Conservation (phyloP, 257 asterid species). For the Cynanchum wilfordii region DNA sequence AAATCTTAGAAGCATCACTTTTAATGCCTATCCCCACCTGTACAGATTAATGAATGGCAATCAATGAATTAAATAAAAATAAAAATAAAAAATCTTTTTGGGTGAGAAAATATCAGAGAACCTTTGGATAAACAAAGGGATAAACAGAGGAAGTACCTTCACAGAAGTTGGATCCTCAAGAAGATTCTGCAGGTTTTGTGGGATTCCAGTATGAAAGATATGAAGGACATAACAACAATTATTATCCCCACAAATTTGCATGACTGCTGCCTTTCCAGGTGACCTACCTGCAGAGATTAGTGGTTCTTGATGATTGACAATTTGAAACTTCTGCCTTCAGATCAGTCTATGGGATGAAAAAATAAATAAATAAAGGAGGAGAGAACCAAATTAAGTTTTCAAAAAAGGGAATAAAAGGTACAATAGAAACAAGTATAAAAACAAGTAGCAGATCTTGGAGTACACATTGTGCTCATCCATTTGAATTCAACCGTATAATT, state of each 20-base stretch:
- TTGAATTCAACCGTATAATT: background rate
- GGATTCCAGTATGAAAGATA: slow-evolving; percentile 70
- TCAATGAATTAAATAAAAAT: background rate
- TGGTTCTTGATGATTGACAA: slow-evolving; percentile 12
- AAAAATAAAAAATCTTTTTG: background rate
- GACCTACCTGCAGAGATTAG: slow-evolving; percentile 52
- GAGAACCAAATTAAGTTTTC: background rate
- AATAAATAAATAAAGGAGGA: background rate
- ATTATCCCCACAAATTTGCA: slow-evolving; percentile 80
- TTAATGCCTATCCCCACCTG: slow-evolving; percentile 85
- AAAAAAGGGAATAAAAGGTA: background rate
- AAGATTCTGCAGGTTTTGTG: slow-evolving; percentile 53
- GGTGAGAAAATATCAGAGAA: background rate
- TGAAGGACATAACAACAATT: slow-evolving; percentile 67
- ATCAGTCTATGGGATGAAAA: background rate
- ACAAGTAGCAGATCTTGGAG: background rate
- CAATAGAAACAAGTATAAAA: background rate
- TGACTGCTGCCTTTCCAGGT: slow-evolving; percentile 83
- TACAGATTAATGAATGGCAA: slow-evolving; percentile 12
- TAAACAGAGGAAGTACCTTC: slow-evolving; percentile 42
- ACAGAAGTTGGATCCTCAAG: slow-evolving; percentile 61
- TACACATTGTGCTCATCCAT: no score
- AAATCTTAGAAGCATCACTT: slow-evolving; percentile 55
- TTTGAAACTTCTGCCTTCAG: background rate
- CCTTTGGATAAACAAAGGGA: background rate